These are phyloP conservation scores for Cyberlindnera saturnus DNA, from an alignment of 805 yeast genomes.

Conservation along the genomic window DNA sequence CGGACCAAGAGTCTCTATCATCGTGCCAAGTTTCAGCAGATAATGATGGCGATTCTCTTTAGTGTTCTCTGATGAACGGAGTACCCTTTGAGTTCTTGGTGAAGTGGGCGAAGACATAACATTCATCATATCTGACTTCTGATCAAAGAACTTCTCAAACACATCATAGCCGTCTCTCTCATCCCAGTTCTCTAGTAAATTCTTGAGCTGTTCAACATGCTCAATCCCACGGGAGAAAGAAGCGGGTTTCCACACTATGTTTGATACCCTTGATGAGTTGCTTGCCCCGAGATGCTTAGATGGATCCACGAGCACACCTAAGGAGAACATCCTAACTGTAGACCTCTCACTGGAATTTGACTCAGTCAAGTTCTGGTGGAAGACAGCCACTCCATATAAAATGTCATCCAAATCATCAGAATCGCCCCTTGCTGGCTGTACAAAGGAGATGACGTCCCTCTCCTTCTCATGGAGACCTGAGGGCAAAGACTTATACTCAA, in stretches of 20 bases:
- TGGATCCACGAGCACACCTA: conserved; percentile 55
- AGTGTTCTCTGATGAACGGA: background rate
- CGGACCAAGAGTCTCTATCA: conserved; percentile 56
- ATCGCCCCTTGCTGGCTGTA: conserved; percentile 25
- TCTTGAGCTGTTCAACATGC: conserved; percentile 30
- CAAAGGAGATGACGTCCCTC: conserved; percentile 50
- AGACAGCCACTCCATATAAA: conserved; percentile 47
- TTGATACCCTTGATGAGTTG: conserved; percentile 1
- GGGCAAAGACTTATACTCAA: conserved; percentile 64
- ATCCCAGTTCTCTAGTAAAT: conserved; percentile 21
- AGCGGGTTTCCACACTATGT: conserved; percentile 34
- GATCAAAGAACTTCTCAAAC: conserved; percentile 22
- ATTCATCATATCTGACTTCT: conserved; percentile 8
- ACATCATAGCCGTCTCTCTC: conserved; percentile 14
- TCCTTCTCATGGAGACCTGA: conserved; percentile 56
- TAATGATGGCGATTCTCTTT: conserved; percentile 31
- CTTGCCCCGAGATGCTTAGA: conserved; percentile 5
- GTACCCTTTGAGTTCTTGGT: conserved; percentile 2
- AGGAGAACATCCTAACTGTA: conserved; percentile 53
- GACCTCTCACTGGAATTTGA: conserved; percentile 29
- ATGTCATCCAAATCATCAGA: conserved; percentile 15
- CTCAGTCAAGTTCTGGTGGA: conserved; percentile 36
- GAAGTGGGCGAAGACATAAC: conserved; percentile 10
- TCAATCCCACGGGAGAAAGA: conserved; percentile 39
- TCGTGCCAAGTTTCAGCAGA: conserved; percentile 37